Percentiles rank a stretch among this genome's conserved stretches.
phyloP scores from a whole-genome alignment of 352 stramenopile genomes.

The Pythium rhizo-oryzae region DNA sequence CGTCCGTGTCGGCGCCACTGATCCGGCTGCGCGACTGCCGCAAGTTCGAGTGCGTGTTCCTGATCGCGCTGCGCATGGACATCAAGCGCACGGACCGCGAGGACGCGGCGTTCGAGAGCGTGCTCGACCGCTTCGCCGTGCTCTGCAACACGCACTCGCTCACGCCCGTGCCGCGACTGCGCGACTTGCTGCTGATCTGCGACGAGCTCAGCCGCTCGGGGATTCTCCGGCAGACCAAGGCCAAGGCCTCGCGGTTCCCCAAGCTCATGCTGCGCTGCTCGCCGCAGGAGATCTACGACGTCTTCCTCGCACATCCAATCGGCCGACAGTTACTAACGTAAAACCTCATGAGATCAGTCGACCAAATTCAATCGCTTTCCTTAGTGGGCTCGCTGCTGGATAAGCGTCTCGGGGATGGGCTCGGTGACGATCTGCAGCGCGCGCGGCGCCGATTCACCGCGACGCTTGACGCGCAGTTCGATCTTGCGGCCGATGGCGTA shows the following conservation, averaged over 20 bases:
- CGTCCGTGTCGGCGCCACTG: conserved; percentile 59
- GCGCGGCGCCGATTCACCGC: conserved; percentile 47
- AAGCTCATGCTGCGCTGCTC: conserved; percentile 61
- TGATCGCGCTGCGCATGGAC: conserved; percentile 68
- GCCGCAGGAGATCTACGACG: conserved; percentile 65
- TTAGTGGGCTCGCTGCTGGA: conserved; percentile 12
- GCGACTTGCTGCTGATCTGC: conserved; percentile 57
- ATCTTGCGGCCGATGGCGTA: conserved; percentile 78
- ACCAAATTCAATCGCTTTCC: not conserved
- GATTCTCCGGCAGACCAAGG: conserved; percentile 50
- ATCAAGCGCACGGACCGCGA: conserved; percentile 43
- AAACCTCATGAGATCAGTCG: not conserved
- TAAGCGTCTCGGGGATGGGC: conserved; percentile 45
- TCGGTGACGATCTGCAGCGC: conserved; percentile 65
- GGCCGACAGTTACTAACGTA: conserved; percentile 60
- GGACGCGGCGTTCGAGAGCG: conserved; percentile 56
- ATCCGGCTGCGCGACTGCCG: conserved; percentile 56
- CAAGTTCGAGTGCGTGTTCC: conserved; percentile 76
- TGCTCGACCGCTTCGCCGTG: conserved; percentile 66
- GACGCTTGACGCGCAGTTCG: conserved; percentile 63
- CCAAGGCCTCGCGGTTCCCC: conserved; percentile 52
- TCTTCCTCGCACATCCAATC: conserved; percentile 61
- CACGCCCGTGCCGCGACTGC: conserved; percentile 52
- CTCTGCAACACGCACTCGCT: conserved; percentile 72
- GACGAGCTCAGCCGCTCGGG: conserved; percentile 68